Conservation (phyloP, 768 basidiomycete species). For the Hypholoma fasciculare region DNA sequence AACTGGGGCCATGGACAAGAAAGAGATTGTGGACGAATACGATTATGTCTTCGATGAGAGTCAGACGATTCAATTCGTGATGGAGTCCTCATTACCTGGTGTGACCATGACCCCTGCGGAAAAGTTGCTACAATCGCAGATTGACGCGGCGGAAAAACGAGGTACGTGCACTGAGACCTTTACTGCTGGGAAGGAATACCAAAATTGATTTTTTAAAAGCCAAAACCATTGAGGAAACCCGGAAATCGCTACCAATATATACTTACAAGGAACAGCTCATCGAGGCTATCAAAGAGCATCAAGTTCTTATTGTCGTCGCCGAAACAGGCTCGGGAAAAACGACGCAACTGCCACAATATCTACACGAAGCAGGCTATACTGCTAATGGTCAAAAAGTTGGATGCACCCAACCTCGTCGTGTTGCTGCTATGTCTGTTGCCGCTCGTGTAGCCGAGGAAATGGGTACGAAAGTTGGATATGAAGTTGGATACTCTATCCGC, state of each 20-base stretch:
- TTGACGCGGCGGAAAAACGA: slow-evolving; percentile 89
- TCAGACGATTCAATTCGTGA: slow-evolving; percentile 94
- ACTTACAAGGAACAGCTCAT: slow-evolving; percentile 86
- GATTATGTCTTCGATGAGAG: slow-evolving; percentile 99
- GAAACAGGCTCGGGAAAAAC: slow-evolving; percentile 99
- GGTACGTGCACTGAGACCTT: slow-evolving; percentile 46
- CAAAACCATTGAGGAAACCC: slow-evolving; percentile 87
- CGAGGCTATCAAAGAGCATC: slow-evolving; percentile 85
- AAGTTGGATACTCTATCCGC: slow-evolving; percentile 99
- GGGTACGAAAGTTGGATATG: slow-evolving; percentile 95
- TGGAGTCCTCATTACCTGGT: slow-evolving; percentile 75
- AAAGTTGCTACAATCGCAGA: slow-evolving; percentile 79
- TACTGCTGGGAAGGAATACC: not conserved
- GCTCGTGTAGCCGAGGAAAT: slow-evolving; percentile 99
- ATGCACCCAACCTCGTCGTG: slow-evolving; percentile 97
- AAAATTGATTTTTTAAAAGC: slow-evolving; percentile 42
- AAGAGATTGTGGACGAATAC: slow-evolving; percentile 78
- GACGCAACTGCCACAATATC: slow-evolving; percentile 96
- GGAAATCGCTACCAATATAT: slow-evolving; percentile 93
- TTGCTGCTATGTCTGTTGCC: slow-evolving; percentile 99
- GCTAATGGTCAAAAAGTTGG: slow-evolving; percentile 85
- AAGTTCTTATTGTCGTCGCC: slow-evolving; percentile 95
- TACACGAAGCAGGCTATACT: slow-evolving; percentile 97
- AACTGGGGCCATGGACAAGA: slow-evolving; percentile 91
- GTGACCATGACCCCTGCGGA: slow-evolving; percentile 81